Evolutionary conservation across 2,329 filamentous ascomycete species (phyloP), one percentile per base, ranked within the genome.

Genomic region (Stromatinia cepivora): DNA sequence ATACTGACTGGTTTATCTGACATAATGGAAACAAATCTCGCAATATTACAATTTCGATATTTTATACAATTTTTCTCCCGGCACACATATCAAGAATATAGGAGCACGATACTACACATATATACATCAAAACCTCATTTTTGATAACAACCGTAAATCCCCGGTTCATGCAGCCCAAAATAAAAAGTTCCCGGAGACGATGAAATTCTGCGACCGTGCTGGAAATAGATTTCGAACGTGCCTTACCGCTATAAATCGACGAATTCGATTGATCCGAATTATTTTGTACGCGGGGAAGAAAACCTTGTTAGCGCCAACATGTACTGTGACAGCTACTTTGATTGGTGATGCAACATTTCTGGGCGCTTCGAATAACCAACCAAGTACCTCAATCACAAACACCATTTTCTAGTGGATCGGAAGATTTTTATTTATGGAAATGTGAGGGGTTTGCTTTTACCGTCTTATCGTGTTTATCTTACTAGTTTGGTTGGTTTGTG

Each of bases 1-100:
- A 74, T 74, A 63, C 74, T 78, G 53, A 72, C 67, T 42, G 76
- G 72, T 67, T 74, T 68, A 59, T 74, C 71, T 48, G 73, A 67
- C 76, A 77, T 77, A 15, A 45, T 74, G 71, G 70, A 56, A 31
- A 48, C 28, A 36, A 42, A 34, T 28, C n/a, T 36, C n/a, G 52
- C 66, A 64, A 54, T 36, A 56, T 22, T 28, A 56, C 58, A 64
- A 69, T 17, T 62, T 64, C 66, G 46, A 69, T 13, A 11, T 48
- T 46, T n/a, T 36, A 42, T 54, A 56, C 48, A 69, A 56, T 39
- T 17, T 17, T 42, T 63, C 48, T 56, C 25, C 58, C 50, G 28
- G 46, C 48, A 34, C 50, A 48, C 15, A 69, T 39, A 39, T 64
- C 28, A 56, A 34, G 39, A 64, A 28, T 36, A 39, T 13, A 63